A percentile compares a stretch with the other conserved stretches of the same genome.
Evolutionary conservation across 2,329 filamentous ascomycete species (phyloP).

Genomic region (Xylariales sp.): DNA sequence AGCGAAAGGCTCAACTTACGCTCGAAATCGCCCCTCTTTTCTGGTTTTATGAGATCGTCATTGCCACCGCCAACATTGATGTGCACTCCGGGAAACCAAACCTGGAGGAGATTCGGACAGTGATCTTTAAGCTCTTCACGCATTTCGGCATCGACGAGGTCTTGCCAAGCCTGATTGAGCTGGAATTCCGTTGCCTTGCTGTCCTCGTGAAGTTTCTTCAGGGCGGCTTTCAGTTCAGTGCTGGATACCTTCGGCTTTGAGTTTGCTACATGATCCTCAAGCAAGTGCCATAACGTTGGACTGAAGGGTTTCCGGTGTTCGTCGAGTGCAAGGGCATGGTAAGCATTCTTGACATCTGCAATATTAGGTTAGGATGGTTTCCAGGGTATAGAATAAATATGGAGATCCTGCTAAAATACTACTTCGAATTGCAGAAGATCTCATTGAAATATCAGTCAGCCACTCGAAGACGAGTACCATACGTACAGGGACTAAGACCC

Average conservation of each 20-base stretch:
- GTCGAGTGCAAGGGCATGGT: constrained; percentile 32
- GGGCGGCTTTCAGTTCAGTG: constrained; percentile 1
- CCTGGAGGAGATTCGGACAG: constrained; percentile 36
- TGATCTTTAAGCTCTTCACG: constrained; percentile 6
- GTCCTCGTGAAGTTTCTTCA: neutral
- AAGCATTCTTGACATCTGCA: constrained; percentile 29
- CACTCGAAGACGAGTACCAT: neutral
- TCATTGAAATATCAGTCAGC: neutral
- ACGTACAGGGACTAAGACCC: constrained; percentile 12
- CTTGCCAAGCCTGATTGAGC: constrained; percentile 3
- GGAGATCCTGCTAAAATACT: too few relatives aligned
- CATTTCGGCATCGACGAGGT: constrained; percentile 10
- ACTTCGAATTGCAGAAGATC: too few relatives aligned
- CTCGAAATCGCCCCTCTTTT: constrained; percentile 11
- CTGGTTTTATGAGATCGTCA: constrained; percentile 13
- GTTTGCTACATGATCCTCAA: constrained; percentile 12
- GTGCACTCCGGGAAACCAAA: constrained; percentile 53
- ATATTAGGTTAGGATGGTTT: too few relatives aligned
- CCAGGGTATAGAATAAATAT: too few relatives aligned
- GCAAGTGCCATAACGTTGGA: constrained; percentile 47
- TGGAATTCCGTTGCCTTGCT: neutral
- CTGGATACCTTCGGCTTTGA: constrained; percentile 8
- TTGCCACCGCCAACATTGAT: constrained; percentile 46
- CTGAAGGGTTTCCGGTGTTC: constrained; percentile 38
- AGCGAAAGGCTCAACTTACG: constrained; percentile 5